Evolutionary conservation across 148 eudicot genomes (phyloP), one percentile per base, ranked within the genome.

Genomic region (Vaccinium myrtillus): DNA sequence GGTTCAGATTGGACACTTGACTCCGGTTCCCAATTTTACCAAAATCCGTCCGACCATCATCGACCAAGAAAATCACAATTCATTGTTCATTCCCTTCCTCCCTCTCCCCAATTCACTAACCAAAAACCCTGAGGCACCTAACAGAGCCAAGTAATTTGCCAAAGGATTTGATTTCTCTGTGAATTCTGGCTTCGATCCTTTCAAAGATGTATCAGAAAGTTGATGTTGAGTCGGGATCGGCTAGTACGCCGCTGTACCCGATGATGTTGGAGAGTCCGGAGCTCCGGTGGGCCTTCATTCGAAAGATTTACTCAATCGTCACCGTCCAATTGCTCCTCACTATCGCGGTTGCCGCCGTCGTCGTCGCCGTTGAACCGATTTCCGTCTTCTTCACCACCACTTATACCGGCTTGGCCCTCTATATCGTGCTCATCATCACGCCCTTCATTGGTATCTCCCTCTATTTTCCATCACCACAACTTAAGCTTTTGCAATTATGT

Each of bases 261-360:
- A 89, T 82, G 81, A 89, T 87, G 89, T 21, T 86, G 27, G 93
- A 92, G 54, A 82, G 65, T 6, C 93, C 93, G 49, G 89, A 84
- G 46, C 86, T 92, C 18, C 85, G 94, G 59, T 92, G 94, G 94
- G 82, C 90, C 4, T 92, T 92, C 71, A 92, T 92, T 12, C 76
- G 94, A 11, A 92, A 92, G 87, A 88, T 92, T 1, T 92, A 92
- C 79, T 88, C 93, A 8, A 92, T 92, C 19, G 76, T 92, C 9
- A 86, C 91, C 0, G 21, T 92, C 6, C 94, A 92, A 23, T 59
- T 92, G 85, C 74, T 91, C n/a, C 87, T 84, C 13, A 92, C 89
- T 43, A 82, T 89, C 15, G 58, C 19, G 4, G 93, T 92, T 14
- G 92, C 89, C 21, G 86, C 90, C 4, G 85, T 89, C 84, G 94